A percentile compares a stretch with the other conserved stretches of the same genome.
Evolutionary conservation across 768 basidiomycete genomes (phyloP).

Genomic region (Mycena floridula): DNA sequence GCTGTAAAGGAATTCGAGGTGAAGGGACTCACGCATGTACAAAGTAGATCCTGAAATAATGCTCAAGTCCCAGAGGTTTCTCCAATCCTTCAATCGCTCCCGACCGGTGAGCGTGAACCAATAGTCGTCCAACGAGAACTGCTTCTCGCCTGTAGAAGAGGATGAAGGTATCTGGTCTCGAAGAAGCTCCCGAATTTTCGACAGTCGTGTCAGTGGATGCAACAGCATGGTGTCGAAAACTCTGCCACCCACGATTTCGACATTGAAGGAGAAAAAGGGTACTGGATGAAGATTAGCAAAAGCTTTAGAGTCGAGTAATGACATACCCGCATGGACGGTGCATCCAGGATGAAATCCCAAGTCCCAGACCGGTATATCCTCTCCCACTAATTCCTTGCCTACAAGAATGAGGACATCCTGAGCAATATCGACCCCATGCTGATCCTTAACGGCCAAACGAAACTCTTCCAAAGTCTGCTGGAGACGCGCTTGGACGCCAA

Average conservation of each 20-base stretch:
- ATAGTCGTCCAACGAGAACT: slow-evolving; percentile 1
- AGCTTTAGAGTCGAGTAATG: background rate
- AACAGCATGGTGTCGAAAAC: slow-evolving; percentile 1
- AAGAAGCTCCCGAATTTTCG: slow-evolving; percentile 1
- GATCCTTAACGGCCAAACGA: slow-evolving; percentile 1
- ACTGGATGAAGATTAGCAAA: background rate
- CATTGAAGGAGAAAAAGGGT: background rate
- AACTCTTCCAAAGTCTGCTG: slow-evolving; percentile 8
- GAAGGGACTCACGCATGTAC: slow-evolving; percentile 4
- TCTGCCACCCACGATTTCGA: slow-evolving; percentile 1
- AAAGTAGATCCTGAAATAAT: slow-evolving; percentile 2
- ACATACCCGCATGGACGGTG: slow-evolving; percentile 9
- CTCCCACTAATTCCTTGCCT: slow-evolving; percentile 4
- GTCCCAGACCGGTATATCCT: slow-evolving; percentile 3
- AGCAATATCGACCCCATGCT: slow-evolving; percentile 4
- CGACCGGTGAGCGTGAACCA: slow-evolving; percentile 2
- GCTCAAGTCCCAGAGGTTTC: slow-evolving; percentile 3
- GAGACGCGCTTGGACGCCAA: background rate
- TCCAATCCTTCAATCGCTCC: slow-evolving; percentile 5
- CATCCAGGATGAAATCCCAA: slow-evolving; percentile 6
- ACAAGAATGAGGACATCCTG: slow-evolving; percentile 6
- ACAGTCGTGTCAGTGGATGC: slow-evolving; percentile 4
- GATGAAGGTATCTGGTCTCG: background rate
- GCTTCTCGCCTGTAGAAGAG: too few species aligned
- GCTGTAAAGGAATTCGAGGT: too few species aligned